Base-by-base conservation (phyloP, 176 grass and related monocot species). In the Avena atlantica region DNA sequence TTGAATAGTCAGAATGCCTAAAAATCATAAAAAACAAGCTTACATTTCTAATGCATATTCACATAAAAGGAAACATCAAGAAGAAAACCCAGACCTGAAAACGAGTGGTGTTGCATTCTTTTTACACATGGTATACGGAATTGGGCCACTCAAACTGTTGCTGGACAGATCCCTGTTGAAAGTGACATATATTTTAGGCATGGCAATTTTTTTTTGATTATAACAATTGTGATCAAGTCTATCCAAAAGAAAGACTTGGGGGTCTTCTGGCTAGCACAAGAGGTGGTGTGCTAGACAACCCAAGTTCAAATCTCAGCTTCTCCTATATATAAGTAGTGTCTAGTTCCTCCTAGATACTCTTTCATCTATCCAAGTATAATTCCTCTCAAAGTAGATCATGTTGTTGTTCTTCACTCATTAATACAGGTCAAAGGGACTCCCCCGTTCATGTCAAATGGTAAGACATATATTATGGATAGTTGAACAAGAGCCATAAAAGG, bases 151-250 rank as follows among this genome's bases (percentile, higher is more conserved):
- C 27, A 37, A 8, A 68, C 2, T 68, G 6, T 68, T 68, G 5
- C 15, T 2, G 7, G 65, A 68, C 65, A 68, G 36, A 68, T 36
- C 29, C 29, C 87, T 92, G 49, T 40, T 27, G 21, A 57, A 81
- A 81, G 2, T 45, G 49, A 29, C 36, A 70, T 17, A 2, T 2
- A 25, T 11, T 76, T 44, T 27, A 76, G 40, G 40, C 40, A 6
- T 42, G 6, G 40, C 40, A 42, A 42, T 42, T 42, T 5, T 6
- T 6, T 42, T 42, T 42, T 42, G 5, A 42, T 9, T 5, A 10
- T 55, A 44, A 77, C 21, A 25, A 13, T 42, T 27, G 7, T 16
- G 37, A 25, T 15, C 2, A 27, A 44, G 44, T 44, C 10, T 68
- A 56, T 83, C 7, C 60, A 12, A 34, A 29, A 29, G 27, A 29